phyloP scores from a whole-genome alignment of 495 filamentous ascomycete genomes.

The Chaetomium fimeti region DNA sequence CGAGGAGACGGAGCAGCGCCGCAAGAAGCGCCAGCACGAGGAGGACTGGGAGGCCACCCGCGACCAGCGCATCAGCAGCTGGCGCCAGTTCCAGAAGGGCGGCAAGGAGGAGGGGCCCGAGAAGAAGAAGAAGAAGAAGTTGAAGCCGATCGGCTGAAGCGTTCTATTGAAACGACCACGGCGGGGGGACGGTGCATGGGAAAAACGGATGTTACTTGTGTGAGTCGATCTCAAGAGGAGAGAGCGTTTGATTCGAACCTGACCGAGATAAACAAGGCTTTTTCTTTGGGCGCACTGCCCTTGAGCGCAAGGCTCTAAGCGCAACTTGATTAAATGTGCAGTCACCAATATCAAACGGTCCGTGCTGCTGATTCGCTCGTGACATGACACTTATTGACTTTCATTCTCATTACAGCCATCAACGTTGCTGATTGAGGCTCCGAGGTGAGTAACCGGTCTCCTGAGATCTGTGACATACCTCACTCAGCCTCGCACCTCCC shows the following conservation, averaged over 20 bases:
- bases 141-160: slow-evolving; percentile 54
- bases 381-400: slow-evolving; percentile 3
- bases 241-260: background rate
- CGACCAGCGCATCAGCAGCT: slow-evolving; percentile 88
- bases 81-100: slow-evolving; percentile 87
- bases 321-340: background rate
- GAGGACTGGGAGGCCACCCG: slow-evolving; percentile 90
- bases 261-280: background rate
- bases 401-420: slow-evolving; percentile 7
- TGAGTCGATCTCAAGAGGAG: background rate
- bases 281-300: background rate
- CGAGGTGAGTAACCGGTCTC: background rate
- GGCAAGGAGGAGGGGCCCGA: slow-evolving; percentile 60
- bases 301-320: background rate
- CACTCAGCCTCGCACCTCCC: background rate
- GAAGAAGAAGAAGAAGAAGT: slow-evolving; percentile 94
- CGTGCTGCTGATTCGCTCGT: background rate
- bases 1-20: slow-evolving; percentile 80
- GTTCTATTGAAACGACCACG: background rate
- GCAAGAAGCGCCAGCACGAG: slow-evolving; percentile 90
- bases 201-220: background rate
- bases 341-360: background rate
- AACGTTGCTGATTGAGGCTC: background rate
- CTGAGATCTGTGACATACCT: background rate
- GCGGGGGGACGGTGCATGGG: too few relatives aligned